Conservation (phyloP, 768 basidiomycete genomes). For the Cystobasidium onofrii region DNA sequence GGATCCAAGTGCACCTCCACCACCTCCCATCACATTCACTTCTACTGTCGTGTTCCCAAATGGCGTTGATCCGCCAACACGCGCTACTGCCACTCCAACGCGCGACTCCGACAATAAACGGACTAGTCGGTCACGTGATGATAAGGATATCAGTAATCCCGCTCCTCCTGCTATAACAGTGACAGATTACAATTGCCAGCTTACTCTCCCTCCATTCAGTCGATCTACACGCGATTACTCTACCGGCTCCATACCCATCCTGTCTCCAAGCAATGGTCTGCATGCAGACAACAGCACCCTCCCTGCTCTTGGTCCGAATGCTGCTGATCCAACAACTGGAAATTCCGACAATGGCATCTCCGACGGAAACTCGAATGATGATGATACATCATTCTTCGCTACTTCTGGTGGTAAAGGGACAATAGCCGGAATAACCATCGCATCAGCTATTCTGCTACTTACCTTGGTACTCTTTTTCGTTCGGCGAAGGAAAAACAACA, state of each 20-base stretch:
- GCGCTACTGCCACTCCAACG: not conserved
- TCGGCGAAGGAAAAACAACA: not conserved
- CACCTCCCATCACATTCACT: not conserved
- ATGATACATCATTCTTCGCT: slow-evolving; percentile 5
- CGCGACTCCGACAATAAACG: not conserved
- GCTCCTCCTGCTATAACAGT: not conserved
- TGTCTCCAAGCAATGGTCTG: not conserved
- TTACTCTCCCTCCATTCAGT: not conserved
- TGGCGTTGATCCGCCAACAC: not conserved
- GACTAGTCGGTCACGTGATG: not conserved
- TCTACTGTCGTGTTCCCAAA: not conserved
- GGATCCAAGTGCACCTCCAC: not conserved
- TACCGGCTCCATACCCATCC: not conserved
- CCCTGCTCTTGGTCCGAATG: not conserved
- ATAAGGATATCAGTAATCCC: not conserved
- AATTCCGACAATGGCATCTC: not conserved
- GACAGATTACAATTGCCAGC: slow-evolving; percentile 4
- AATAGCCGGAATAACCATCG: slow-evolving; percentile 9
- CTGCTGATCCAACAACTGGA: not conserved
- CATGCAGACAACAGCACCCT: not conserved
- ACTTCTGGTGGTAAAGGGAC: slow-evolving; percentile 24
- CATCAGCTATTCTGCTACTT: not conserved
- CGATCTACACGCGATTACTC: not conserved
- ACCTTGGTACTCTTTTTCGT: slow-evolving; percentile 4
- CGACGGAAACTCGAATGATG: not conserved